Conservation (phyloP, 2,329 filamentous ascomycete genomes). For the Sporothrix sp. region DNA sequence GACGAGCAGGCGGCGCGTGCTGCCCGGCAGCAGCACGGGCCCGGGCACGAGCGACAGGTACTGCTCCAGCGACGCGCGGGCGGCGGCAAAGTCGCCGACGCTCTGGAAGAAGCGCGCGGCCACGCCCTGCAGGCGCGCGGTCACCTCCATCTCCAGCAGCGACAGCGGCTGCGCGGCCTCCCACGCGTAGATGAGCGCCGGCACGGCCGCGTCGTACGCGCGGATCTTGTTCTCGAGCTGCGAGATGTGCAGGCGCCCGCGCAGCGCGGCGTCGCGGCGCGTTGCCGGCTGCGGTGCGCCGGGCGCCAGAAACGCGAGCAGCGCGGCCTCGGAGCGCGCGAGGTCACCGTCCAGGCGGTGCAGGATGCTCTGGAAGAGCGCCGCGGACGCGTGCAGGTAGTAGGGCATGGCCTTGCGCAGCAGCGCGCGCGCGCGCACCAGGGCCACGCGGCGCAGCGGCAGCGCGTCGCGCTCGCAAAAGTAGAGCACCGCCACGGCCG, state of each 20-base stretch:
- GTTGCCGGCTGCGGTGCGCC: background rate
- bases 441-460: constrained; percentile 19
- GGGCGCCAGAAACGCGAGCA: constrained; percentile 12
- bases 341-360: constrained; percentile 22
- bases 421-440: constrained; percentile 20
- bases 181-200: constrained; percentile 25
- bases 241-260: constrained; percentile 27
- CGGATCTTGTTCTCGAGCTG: constrained; percentile 28
- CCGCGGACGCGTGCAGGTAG: constrained; percentile 25
- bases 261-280: constrained; percentile 17
- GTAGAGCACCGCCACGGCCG: constrained; percentile 24
- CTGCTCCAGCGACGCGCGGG: constrained; percentile 25
- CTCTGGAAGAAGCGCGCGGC: constrained; percentile 27
- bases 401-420: constrained; percentile 24
- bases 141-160: constrained; percentile 26
- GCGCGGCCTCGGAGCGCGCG: constrained; percentile 20
- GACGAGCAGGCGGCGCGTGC: constrained; percentile 22
- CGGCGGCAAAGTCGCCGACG: constrained; percentile 24
- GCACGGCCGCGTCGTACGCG: constrained; percentile 24
- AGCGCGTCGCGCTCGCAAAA: constrained; percentile 26
- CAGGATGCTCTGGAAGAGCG: constrained; percentile 26
- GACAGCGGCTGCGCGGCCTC: constrained; percentile 23
- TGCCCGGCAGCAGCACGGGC: constrained; percentile 21
- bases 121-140: constrained; percentile 25
- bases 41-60: constrained; percentile 21